Percentiles rank a stretch among this genome's conserved stretches.
Evolutionary conservation across 2,329 filamentous ascomycete species (phyloP).

Genomic region (Penicillium sp.): DNA sequence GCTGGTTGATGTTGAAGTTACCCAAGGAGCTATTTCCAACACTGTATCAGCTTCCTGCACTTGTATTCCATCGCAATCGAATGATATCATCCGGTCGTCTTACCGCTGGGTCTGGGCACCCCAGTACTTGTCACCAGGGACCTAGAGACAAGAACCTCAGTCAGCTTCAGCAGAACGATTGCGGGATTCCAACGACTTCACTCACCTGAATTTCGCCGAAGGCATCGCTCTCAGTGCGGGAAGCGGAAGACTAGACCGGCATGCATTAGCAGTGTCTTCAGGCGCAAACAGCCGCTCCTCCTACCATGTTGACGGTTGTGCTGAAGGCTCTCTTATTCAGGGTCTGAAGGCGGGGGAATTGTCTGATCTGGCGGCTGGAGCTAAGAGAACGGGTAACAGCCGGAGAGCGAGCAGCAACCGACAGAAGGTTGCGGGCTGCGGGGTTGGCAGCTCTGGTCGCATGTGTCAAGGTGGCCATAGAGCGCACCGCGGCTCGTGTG

Average conservation of each 20-base stretch:
- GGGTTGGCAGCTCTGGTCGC: conserved; percentile 34
- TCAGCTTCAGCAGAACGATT: conserved; percentile 13
- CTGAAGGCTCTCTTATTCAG: conserved; percentile 37
- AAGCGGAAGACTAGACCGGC: conserved; percentile 41
- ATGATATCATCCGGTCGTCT: conserved; percentile 17
- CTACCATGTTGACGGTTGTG: conserved; percentile 40
- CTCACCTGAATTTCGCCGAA: conserved; percentile 84
- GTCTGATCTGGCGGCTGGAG: conserved; percentile 28
- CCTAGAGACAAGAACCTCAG: conserved; percentile 40
- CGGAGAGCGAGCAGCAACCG: conserved; percentile 30
- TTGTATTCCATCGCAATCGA: conserved; percentile 4
- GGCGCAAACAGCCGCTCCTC: conserved; percentile 1
- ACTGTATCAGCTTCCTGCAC: conserved; percentile 21
- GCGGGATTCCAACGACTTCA: background rate
- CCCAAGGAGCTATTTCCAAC: conserved; percentile 63
- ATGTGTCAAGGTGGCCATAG: conserved; percentile 38
- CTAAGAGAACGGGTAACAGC: conserved; percentile 29
- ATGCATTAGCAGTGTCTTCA: conserved; percentile 3
- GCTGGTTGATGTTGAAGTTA: conserved; percentile 99
- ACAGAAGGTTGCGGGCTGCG: conserved; percentile 33
- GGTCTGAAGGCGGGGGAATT: conserved; percentile 39
- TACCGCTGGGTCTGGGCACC: conserved; percentile 90
- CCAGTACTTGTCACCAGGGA: conserved; percentile 93
- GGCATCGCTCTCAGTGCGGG: conserved; percentile 90
- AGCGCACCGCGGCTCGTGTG: conserved; percentile 40